Conservation (phyloP, 179 eudicot genomes). For the Amaranthus tricolor region DNA sequence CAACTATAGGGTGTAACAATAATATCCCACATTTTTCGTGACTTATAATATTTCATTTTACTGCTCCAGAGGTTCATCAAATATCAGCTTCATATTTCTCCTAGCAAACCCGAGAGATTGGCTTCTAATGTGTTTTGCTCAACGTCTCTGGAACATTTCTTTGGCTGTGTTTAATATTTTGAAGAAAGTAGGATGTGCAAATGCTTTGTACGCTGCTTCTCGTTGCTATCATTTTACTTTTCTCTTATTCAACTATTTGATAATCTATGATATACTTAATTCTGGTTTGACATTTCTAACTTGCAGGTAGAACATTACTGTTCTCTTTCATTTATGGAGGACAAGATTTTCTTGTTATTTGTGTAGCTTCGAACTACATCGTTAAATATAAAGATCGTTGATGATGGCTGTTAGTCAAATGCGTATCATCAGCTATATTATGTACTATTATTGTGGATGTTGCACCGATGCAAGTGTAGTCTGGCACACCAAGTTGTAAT, state of each 20-base stretch:
- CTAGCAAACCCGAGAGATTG: constrained; percentile 57
- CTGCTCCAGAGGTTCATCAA: constrained; percentile 78
- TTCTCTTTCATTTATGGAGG: background rate
- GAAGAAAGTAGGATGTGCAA: constrained; percentile 18
- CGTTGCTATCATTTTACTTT: background rate
- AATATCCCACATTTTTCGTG: constrained; percentile 1
- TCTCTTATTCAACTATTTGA: background rate
- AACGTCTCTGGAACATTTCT: constrained; percentile 83
- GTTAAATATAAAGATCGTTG: constrained; percentile 1
- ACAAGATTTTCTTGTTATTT: background rate
- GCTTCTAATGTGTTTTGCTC: constrained; percentile 69
- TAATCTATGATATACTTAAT: background rate
- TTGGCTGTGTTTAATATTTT: constrained; percentile 48
- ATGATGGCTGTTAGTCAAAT: background rate
- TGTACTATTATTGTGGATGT: background rate
- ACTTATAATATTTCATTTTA: constrained; percentile 10
- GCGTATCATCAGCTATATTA: background rate
- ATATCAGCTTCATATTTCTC: constrained; percentile 69
- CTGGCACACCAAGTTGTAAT: background rate
- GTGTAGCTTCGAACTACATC: constrained; percentile 1
- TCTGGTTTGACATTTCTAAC: background rate
- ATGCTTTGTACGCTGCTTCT: constrained; percentile 17
- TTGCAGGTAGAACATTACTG: constrained; percentile 6
- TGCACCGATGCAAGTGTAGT: background rate
- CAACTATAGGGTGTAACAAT: background rate